phyloP scores from a whole-genome alignment of 495 filamentous ascomycete genomes.

The Schizothecium vesticola region DNA sequence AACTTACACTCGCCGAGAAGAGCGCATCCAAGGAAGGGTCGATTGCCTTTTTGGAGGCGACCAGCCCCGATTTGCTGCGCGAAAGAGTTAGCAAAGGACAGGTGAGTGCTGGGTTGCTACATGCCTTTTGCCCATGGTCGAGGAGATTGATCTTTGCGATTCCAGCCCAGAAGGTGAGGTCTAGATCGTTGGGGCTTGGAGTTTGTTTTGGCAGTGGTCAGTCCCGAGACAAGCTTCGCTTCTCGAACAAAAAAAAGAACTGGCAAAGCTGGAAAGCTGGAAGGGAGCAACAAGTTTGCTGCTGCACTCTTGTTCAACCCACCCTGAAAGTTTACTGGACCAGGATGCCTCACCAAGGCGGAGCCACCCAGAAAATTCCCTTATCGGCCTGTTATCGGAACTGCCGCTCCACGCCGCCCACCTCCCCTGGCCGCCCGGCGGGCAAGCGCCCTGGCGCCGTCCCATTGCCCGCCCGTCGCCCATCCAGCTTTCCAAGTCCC shows the following conservation, averaged over 20 bases:
- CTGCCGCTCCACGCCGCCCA: conserved; percentile 24
- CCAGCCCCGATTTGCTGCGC: conserved; percentile 29
- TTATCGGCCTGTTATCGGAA: conserved; percentile 30
- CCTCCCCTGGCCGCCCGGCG: conserved; percentile 19
- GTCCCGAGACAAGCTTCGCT: background rate
- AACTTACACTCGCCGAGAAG: conserved; percentile 74
- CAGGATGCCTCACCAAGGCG: conserved; percentile 1
- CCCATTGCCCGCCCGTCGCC: background rate
- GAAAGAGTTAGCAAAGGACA: background rate
- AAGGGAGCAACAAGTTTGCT: background rate
- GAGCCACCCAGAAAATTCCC: conserved; percentile 27
- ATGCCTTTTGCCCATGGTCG: conserved; percentile 26
- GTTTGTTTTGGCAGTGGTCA: background rate
- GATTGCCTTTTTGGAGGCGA: conserved; percentile 47
- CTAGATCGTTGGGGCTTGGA: background rate
- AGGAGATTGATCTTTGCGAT: background rate
- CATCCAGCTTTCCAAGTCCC: conserved; percentile 4
- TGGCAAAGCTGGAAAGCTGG: background rate
- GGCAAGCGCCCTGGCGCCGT: conserved; percentile 15
- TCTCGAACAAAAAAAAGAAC: background rate
- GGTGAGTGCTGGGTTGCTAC: background rate
- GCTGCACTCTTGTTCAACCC: background rate
- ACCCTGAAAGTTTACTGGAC: background rate
- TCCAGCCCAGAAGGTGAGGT: background rate
- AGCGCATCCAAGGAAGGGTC: conserved; percentile 74